Conservation (phyloP, 169 alveolate genomes). For the Plasmodium vivax region DNA sequence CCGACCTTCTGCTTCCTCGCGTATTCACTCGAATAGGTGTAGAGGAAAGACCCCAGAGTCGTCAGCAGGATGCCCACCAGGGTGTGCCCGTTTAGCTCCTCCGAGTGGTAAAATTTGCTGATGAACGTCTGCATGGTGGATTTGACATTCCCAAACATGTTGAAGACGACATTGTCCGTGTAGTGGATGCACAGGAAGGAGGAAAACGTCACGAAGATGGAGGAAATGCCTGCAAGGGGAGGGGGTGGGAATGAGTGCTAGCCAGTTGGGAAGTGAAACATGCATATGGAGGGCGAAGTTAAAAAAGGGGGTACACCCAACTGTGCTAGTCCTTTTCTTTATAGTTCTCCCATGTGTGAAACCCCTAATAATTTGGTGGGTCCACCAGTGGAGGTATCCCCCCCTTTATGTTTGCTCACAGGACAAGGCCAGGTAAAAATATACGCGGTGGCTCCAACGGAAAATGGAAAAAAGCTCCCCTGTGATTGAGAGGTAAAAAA, state of each 20-base stretch:
- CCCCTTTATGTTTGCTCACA: constrained; percentile 18
- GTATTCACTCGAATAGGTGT: constrained; percentile 45
- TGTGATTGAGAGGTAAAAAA: constrained; percentile 28
- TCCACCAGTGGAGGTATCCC: background rate
- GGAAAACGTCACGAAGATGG: constrained; percentile 57
- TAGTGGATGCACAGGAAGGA: constrained; percentile 59
- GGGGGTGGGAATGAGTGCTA: background rate
- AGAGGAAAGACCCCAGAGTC: constrained; percentile 42
- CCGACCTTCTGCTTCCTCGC: constrained; percentile 22
- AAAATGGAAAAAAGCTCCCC: constrained; percentile 5
- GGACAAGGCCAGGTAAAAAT: background rate
- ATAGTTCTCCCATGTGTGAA: background rate
- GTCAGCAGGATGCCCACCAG: constrained; percentile 37
- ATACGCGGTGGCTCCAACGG: background rate
- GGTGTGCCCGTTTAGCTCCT: constrained; percentile 5
- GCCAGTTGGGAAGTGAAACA: background rate
- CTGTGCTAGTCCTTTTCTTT: background rate
- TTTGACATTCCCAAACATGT: constrained; percentile 66
- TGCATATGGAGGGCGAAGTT: background rate
- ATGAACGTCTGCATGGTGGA: constrained; percentile 63
- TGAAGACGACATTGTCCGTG: constrained; percentile 63
- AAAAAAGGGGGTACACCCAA: background rate
- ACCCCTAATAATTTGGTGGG: background rate
- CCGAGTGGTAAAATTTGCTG: constrained; percentile 48
- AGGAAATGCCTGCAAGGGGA: constrained; percentile 12